Evolutionary conservation across 345 rosid species (phyloP), one percentile per base, ranked within the genome.

Genomic region (Linum trigynum): DNA sequence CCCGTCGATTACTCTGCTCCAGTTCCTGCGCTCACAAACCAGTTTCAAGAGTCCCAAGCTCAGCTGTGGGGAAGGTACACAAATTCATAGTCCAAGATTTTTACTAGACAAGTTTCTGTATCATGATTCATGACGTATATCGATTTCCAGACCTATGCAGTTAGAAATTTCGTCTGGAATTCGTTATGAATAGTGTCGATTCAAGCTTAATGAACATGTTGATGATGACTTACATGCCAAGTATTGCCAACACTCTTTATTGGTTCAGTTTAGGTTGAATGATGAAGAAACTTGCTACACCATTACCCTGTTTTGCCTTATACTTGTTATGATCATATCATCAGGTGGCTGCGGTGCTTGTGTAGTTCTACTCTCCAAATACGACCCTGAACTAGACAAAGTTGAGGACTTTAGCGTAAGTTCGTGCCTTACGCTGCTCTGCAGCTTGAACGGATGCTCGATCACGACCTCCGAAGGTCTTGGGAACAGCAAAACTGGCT

Each of bases 341-440:
- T 72, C 80, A 92, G 97, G 98, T 70, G 97, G 96, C 14, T 92
- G 98, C 57, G 97, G 98, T 40, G 91, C 98, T 72, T 88, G 98
- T 62, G 66, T 83, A 39, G 98, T 86, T 48, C 41, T 92, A 11
- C 64, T 88, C 61, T 86, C 98, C n/a, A 88, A 79, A 69, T 88
- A 86, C 55, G 81, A 84, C 67, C 77, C 83, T 4, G 73, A 65
- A 60, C 70, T 64, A 15, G 87, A 82, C 65, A 70, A 65, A 72
- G 90, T 88, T 56, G 86, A 90, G 65, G 87, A 85, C 66, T 75
- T 57, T 50, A 78, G 89, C 1, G 67, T 81, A 39, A 85, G 84
- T 74, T 90, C 97, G 39, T 92, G 98, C 67, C 96, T 92, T 55
- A 86, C 98, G 3, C 84, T 90, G 43, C 88, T 92, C 53, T 85